A percentile compares a stretch with the other conserved stretches of the same genome.
Conservation (phyloP, 2,329 filamentous ascomycete species). For the Fusarium floridanum region DNA sequence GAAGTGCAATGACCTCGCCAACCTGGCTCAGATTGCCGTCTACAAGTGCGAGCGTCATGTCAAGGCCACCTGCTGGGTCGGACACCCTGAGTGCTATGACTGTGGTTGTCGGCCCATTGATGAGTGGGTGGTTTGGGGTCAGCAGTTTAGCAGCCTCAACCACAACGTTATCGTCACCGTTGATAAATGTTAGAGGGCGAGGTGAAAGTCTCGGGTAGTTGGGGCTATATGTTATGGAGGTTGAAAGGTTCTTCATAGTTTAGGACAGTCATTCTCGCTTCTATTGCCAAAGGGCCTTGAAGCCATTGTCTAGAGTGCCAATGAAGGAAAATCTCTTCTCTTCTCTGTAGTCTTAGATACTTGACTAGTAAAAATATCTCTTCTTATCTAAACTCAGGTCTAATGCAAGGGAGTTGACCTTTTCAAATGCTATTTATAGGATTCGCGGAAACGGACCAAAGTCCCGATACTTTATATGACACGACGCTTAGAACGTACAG, state of each 20-base stretch:
- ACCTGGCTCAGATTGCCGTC: constrained; percentile 10
- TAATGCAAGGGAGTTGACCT: background rate
- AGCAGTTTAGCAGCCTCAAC: constrained; percentile 13
- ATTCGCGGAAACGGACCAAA: background rate
- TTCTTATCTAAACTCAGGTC: background rate
- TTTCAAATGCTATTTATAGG: background rate
- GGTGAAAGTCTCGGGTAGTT: background rate
- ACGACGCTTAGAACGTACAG: background rate
- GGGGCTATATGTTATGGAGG: background rate
- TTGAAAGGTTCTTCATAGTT: background rate
- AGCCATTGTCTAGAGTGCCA: background rate
- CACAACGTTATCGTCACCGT: constrained; percentile 11
- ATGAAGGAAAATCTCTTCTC: background rate
- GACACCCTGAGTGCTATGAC: background rate
- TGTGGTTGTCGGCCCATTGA: constrained; percentile 6
- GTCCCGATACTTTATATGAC: background rate
- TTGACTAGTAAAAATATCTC: background rate
- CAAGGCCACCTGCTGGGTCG: constrained; percentile 8
- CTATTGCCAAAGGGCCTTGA: background rate
- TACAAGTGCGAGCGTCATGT: constrained; percentile 12
- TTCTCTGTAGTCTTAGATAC: background rate
- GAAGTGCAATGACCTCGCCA: constrained; percentile 8
- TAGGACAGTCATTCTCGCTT: background rate
- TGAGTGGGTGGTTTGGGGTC: constrained; percentile 12
- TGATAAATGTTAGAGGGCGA: background rate